These are phyloP conservation scores for Lycium barbarum DNA, from an alignment of 257 asterid species.

Conservation along the genomic window DNA sequence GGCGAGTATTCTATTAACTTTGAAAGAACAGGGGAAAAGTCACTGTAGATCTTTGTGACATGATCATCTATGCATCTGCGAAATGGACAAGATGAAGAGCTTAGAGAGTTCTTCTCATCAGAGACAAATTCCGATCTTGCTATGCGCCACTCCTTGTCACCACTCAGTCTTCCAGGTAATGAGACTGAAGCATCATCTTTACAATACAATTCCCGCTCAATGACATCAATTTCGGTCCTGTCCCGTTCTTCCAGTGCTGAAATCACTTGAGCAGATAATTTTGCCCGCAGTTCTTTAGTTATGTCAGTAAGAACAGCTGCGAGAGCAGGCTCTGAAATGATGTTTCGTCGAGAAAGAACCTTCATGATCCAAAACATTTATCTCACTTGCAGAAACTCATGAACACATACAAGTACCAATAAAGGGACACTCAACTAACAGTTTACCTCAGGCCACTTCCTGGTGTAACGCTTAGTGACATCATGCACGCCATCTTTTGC, in stretches of 20 bases:
- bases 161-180: constrained; percentile 95
- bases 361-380: constrained; percentile 39
- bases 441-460: constrained; percentile 88
- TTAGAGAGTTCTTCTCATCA: constrained; percentile 60
- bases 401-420: neutral
- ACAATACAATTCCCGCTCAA: constrained; percentile 64
- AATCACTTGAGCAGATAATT: constrained; percentile 51
- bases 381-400: constrained; percentile 26
- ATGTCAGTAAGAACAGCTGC: constrained; percentile 54
- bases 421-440: neutral
- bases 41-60: constrained; percentile 73
- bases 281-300: constrained; percentile 62
- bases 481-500: constrained; percentile 90
- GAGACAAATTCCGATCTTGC: constrained; percentile 86
- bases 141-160: constrained; percentile 83
- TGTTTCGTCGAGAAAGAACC: constrained; percentile 78
- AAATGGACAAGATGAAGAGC: constrained; percentile 81
- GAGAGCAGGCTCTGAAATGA: constrained; percentile 71
- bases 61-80: constrained; percentile 86
- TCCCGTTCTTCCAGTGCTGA: constrained; percentile 71
- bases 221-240: constrained; percentile 69
- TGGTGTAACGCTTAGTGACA: constrained; percentile 93
- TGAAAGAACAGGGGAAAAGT: constrained; percentile 62
- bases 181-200: constrained; percentile 66
- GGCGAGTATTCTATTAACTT: constrained; percentile 58